These are phyloP conservation scores for Acer negundo DNA, from an alignment of 345 rosid species.

Conservation along the genomic window DNA sequence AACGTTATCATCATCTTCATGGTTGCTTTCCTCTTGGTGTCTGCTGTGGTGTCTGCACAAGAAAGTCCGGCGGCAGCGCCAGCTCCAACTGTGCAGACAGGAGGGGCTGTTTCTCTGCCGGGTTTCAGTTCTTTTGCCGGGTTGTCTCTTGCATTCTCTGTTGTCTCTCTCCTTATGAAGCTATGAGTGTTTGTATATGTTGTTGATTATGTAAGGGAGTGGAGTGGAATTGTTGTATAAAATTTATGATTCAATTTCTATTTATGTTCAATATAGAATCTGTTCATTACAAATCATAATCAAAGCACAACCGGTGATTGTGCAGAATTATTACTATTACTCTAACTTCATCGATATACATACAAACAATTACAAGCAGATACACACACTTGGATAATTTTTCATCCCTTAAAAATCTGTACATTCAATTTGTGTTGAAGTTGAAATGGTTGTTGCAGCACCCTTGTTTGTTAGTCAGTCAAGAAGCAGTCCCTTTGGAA, in stretches of 20 bases:
- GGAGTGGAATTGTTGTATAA: neutral
- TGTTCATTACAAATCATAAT: no score
- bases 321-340: neutral
- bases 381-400: neutral
- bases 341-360: neutral
- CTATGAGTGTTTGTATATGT: neutral
- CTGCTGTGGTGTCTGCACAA: neutral
- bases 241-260: neutral
- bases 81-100: neutral
- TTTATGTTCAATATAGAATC: no score
- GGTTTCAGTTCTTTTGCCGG: neutral
- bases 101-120: neutral
- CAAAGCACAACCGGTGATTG: neutral
- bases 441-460: neutral
- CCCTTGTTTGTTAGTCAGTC: conserved; percentile 14
- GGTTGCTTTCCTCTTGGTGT: neutral
- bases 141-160: neutral
- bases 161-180: neutral
- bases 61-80: neutral
- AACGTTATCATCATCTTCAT: neutral
- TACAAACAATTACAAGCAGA: neutral
- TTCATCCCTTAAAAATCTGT: neutral
- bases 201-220: neutral
- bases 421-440: neutral
- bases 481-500: conserved; percentile 70